phyloP scores from a whole-genome alignment of 2,329 filamentous ascomycete species.

The Dactylonectria estremocensis region DNA sequence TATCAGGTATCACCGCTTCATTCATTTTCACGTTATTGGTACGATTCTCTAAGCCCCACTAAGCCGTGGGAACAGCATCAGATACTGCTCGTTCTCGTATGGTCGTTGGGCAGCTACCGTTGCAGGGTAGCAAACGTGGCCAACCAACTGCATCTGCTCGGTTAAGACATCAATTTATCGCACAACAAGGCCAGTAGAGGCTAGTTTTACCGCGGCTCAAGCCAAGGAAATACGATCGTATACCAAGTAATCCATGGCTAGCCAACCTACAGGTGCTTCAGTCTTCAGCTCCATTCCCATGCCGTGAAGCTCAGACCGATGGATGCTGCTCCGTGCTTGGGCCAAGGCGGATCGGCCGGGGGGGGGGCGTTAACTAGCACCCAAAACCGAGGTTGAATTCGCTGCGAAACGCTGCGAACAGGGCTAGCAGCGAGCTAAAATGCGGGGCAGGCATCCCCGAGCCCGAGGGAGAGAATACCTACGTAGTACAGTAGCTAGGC shows the following conservation, averaged over 20 bases:
- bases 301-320: slow-evolving; percentile 5
- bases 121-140: not conserved
- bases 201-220: not conserved
- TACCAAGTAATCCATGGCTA: too few relatives aligned
- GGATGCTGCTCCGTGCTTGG: not conserved
- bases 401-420: slow-evolving; percentile 15
- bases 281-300: not conserved
- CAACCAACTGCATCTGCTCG: not conserved
- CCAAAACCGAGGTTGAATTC: slow-evolving; percentile 2
- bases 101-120: not conserved
- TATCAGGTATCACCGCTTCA: too few relatives aligned
- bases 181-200: not conserved
- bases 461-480: slow-evolving; percentile 10
- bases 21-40: too few relatives aligned
- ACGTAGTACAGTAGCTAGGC: too few relatives aligned
- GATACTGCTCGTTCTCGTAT: not conserved
- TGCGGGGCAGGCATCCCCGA: slow-evolving; percentile 18
- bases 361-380: not conserved
- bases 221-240: not conserved
- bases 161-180: not conserved
- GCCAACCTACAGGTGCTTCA: too few relatives aligned
- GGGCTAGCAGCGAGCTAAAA: slow-evolving; percentile 17
- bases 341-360: not conserved
- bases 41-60: too few relatives aligned
- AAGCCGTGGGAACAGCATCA: too few relatives aligned